Evolutionary conservation across 2,329 filamentous ascomycete genomes (phyloP).

Genomic region (Ascochyta rabiei): DNA sequence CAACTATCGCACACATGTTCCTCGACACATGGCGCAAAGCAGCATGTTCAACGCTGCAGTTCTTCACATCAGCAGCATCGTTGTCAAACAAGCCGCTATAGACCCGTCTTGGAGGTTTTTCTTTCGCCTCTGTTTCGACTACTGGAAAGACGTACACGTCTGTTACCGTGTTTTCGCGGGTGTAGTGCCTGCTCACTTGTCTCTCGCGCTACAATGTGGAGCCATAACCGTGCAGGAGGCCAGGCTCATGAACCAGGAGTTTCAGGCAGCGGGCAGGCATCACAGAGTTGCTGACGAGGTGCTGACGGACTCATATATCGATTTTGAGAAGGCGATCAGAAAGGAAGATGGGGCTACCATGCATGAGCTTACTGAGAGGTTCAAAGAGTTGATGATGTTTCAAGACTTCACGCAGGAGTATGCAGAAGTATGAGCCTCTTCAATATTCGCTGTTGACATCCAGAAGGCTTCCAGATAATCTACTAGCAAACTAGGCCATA

Average conservation of each 20-base stretch:
- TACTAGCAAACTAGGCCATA: no score
- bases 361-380: constrained; percentile 34
- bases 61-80: constrained; percentile 1
- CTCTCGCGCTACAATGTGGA: not conserved
- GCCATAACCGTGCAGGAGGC: not conserved
- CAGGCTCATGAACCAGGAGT: not conserved
- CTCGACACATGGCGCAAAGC: not conserved
- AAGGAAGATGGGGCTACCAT: constrained; percentile 22
- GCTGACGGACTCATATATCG: not conserved
- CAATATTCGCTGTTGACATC: no score
- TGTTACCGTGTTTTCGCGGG: not conserved
- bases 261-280: not conserved
- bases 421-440: not conserved
- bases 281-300: not conserved
- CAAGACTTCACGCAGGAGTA: constrained; percentile 17
- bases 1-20: constrained; percentile 1
- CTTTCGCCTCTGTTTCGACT: constrained; percentile 5
- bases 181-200: constrained; percentile 1
- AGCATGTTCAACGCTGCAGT: constrained; percentile 5
- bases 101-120: constrained; percentile 7
- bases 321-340: constrained; percentile 5
- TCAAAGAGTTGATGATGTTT: constrained; percentile 38
- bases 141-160: constrained; percentile 1
- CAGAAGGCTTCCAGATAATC: no score
- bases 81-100: constrained; percentile 3